Evolutionary conservation across 2,329 filamentous ascomycete species (phyloP).

Genomic region (Phaeosphaeriaceae sp.): DNA sequence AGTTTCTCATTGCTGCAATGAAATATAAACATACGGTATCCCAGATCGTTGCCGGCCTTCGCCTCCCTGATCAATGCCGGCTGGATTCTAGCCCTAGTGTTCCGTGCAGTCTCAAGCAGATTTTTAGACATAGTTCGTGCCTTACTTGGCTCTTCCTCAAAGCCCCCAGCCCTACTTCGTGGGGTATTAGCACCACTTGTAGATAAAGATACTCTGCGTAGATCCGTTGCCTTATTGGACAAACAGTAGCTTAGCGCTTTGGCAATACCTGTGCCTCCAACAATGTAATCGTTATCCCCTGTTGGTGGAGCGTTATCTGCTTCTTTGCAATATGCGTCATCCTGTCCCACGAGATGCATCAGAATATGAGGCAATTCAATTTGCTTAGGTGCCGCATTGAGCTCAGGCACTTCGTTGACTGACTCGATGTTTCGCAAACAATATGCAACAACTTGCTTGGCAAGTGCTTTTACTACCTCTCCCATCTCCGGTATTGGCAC

Average conservation of each 20-base stretch:
- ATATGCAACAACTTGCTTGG: conserved; percentile 93
- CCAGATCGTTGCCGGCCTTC: conserved; percentile 72
- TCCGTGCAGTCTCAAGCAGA: conserved; percentile 82
- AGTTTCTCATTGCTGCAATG: background rate
- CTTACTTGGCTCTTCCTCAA: conserved; percentile 33
- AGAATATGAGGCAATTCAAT: conserved; percentile 81
- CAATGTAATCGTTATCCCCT: conserved; percentile 92
- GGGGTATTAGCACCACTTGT: conserved; percentile 62
- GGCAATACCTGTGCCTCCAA: conserved; percentile 92
- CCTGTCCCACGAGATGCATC: conserved; percentile 82
- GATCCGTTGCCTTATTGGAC: conserved; percentile 73
- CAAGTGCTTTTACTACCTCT: conserved; percentile 88
- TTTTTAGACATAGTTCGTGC: conserved; percentile 87
- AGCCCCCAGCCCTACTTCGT: conserved; percentile 44
- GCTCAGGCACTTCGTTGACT: conserved; percentile 70
- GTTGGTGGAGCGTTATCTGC: conserved; percentile 71
- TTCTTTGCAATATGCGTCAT: conserved; percentile 56
- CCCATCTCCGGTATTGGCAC: conserved; percentile 81
- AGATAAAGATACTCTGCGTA: conserved; percentile 48
- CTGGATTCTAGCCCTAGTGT: conserved; percentile 83
- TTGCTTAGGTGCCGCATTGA: conserved; percentile 54
- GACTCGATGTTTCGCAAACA: conserved; percentile 90
- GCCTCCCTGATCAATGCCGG: conserved; percentile 81
- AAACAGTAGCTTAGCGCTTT: conserved; percentile 92
- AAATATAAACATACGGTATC: conserved; percentile 69